Percentiles rank a stretch among this genome's conserved stretches.
These are phyloP conservation scores for Grosmannia penicillata DNA, from an alignment of 2,329 filamentous ascomycete genomes.

Conservation along the genomic window DNA sequence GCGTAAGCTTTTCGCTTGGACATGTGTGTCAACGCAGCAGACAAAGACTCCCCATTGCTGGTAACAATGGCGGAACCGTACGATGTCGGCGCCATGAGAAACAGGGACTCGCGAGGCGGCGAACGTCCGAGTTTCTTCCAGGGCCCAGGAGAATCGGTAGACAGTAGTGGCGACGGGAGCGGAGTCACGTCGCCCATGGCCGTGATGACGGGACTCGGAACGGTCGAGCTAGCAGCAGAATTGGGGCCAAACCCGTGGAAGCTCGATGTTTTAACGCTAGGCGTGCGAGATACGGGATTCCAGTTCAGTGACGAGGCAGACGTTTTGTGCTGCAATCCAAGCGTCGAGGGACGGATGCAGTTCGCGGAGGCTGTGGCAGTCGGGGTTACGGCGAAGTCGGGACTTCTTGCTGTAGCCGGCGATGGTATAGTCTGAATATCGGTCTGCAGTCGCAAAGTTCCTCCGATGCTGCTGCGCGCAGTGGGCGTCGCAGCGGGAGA, in stretches of 20 bases:
- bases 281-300: conserved; percentile 41
- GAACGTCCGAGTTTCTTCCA: conserved; percentile 41
- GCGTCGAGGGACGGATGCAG: conserved; percentile 13
- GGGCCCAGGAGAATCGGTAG: conserved; percentile 49
- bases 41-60: conserved; percentile 35
- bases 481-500: not conserved
- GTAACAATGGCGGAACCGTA: conserved; percentile 32
- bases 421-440: not conserved
- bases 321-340: conserved; percentile 22
- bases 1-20: conserved; percentile 44
- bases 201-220: conserved; percentile 60
- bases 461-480: not conserved
- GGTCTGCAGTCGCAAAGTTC: conserved; percentile 8
- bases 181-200: conserved; percentile 70
- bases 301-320: conserved; percentile 32
- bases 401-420: conserved; percentile 1
- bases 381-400: not conserved
- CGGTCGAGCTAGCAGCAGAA: conserved; percentile 48
- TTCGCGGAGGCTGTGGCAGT: conserved; percentile 5
- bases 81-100: conserved; percentile 19
- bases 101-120: conserved; percentile 27
- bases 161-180: conserved; percentile 59
- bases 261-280: conserved; percentile 40
- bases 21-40: conserved; percentile 33
- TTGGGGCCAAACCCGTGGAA: conserved; percentile 30